A percentile compares a stretch with the other conserved stretches of the same genome.
phyloP scores from a whole-genome alignment of 1,284 basidiomycete genomes.

The Cutaneotrichosporon cavernicola region DNA sequence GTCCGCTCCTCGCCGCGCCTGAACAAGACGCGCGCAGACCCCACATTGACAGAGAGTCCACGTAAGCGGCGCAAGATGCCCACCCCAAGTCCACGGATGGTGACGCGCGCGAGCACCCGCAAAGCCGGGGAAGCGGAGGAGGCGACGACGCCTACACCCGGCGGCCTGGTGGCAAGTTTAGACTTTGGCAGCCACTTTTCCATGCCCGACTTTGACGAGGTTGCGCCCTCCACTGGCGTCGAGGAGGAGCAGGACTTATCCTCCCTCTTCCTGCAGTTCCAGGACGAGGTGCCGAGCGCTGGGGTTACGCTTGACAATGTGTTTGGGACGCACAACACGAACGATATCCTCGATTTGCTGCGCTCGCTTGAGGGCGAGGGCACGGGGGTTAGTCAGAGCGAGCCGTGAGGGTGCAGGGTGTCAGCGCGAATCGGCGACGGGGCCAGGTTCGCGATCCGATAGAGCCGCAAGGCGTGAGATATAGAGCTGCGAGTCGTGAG shows the following conservation, averaged over 20 bases:
- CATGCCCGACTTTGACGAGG: conserved; percentile 2
- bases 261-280: conserved; percentile 25
- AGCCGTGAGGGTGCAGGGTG: conserved; percentile 8
- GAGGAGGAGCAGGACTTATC: conserved; percentile 18
- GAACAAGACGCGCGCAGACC: conserved; percentile 12
- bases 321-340: conserved; percentile 21
- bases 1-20: conserved; percentile 18
- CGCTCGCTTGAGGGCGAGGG: conserved; percentile 20
- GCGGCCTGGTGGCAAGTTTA: conserved; percentile 8
- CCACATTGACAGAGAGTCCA: conserved; percentile 29
- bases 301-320: conserved; percentile 18
- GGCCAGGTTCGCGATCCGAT: no score
- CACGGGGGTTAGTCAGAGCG: background rate
- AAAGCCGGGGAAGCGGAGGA: conserved; percentile 1
- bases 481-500: no score
- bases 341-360: conserved; percentile 25
- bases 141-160: conserved; percentile 21
- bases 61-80: conserved; percentile 30
- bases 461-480: no score
- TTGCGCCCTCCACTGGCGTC: background rate
- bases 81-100: conserved; percentile 34
- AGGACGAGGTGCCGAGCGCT: conserved; percentile 12
- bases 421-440: no score
- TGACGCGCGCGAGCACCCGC: conserved; percentile 30
- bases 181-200: conserved; percentile 21